phyloP scores from a whole-genome alignment of 192 early-diverging fungal genomes.

The Coemansia sp. region DNA sequence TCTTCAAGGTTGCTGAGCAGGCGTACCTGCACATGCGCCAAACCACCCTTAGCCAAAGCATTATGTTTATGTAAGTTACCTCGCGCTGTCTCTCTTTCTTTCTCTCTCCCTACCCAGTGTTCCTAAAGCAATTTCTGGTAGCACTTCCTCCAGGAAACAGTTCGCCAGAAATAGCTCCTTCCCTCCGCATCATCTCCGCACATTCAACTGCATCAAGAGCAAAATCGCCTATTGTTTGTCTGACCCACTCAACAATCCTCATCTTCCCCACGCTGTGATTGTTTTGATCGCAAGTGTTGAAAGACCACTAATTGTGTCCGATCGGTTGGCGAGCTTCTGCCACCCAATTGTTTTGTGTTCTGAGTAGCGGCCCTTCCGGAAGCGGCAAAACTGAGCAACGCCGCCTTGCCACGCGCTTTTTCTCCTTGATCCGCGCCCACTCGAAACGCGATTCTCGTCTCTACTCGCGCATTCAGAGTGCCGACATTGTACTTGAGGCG shows the following conservation, averaged over 20 bases:
- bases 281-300: too few species aligned
- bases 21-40: slow-evolving; percentile 88
- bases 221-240: too few species aligned
- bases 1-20: slow-evolving; percentile 80
- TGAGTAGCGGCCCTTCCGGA: slow-evolving; percentile 77
- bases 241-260: too few species aligned
- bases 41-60: slow-evolving; percentile 81
- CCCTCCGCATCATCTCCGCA: too few species aligned
- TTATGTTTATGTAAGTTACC: slow-evolving; percentile 75
- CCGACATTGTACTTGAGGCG: slow-evolving; percentile 75
- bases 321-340: not conserved
- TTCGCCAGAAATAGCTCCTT: too few species aligned
- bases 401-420: slow-evolving; percentile 60
- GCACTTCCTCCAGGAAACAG: too few species aligned
- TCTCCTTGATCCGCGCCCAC: slow-evolving; percentile 66
- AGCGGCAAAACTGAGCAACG: slow-evolving; percentile 85
- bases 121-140: too few species aligned
- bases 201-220: too few species aligned
- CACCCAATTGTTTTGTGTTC: slow-evolving; percentile 8
- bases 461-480: slow-evolving; percentile 64
- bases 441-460: slow-evolving; percentile 70
- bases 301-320: too few species aligned
- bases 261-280: too few species aligned
- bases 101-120: too few species aligned
- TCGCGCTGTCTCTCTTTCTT: too few species aligned